phyloP scores from a whole-genome alignment of 192 early-diverging fungal species.

The Linnemannia zychae region DNA sequence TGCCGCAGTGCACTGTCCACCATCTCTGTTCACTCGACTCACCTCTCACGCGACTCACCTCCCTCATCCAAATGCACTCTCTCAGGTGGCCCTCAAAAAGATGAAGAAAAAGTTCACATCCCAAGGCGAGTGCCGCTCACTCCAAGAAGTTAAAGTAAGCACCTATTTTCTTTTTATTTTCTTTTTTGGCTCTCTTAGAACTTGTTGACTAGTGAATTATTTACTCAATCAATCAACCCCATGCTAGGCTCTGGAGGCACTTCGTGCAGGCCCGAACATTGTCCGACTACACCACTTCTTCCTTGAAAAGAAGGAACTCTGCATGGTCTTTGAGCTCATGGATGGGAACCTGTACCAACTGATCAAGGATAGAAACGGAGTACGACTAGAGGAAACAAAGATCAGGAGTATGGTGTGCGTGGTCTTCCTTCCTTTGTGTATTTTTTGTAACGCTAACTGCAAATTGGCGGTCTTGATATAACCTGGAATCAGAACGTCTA shows the following conservation, averaged over 20 bases:
- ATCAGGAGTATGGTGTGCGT: slow-evolving; percentile 85
- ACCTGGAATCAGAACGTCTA: not conserved
- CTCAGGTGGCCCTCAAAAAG: slow-evolving; percentile 88
- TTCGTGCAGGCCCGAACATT: slow-evolving; percentile 89
- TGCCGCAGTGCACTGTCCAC: slow-evolving; percentile 11
- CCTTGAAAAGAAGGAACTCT: slow-evolving; percentile 86
- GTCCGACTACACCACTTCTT: slow-evolving; percentile 89
- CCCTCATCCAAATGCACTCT: not conserved
- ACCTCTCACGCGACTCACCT: not conserved
- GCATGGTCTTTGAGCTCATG: slow-evolving; percentile 97
- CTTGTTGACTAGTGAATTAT: not conserved
- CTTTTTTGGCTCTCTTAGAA: not conserved
- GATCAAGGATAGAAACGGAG: slow-evolving; percentile 81
- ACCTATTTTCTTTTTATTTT: no score
- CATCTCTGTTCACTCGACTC: not conserved
- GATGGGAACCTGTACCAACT: slow-evolving; percentile 96
- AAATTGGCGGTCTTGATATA: not conserved
- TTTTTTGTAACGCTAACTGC: not conserved
- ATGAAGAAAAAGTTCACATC: slow-evolving; percentile 89
- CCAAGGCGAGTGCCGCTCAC: slow-evolving; percentile 77
- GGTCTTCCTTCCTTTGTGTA: no score
- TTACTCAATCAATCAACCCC: not conserved
- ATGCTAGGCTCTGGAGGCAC: slow-evolving; percentile 72
- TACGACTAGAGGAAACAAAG: slow-evolving; percentile 70
- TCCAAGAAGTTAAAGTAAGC: slow-evolving; percentile 84